Conservation (phyloP, 768 basidiomycete species). For the Mycena galopus region DNA sequence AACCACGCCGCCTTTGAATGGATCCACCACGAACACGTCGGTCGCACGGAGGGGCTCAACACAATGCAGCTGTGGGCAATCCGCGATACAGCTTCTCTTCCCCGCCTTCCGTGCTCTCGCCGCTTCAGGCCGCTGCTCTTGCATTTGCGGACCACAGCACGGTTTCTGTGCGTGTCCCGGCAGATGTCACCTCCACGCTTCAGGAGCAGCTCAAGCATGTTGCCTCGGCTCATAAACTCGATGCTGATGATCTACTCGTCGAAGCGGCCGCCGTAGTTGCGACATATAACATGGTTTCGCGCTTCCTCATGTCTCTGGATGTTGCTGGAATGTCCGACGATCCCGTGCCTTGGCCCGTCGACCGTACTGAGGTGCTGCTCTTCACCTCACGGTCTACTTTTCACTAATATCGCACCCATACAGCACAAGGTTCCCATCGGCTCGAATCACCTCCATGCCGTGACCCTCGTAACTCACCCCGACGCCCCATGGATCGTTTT, state of each 20-base stretch:
- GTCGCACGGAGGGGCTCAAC: slow-evolving; percentile 62
- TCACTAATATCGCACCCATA: slow-evolving; percentile 30
- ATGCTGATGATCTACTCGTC: slow-evolving; percentile 61
- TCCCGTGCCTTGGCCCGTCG: slow-evolving; percentile 63
- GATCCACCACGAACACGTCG: slow-evolving; percentile 69
- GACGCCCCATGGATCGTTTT: slow-evolving; percentile 66
- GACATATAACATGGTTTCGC: slow-evolving; percentile 77
- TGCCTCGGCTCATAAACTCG: slow-evolving; percentile 42
- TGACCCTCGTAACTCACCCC: slow-evolving; percentile 54
- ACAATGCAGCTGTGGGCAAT: slow-evolving; percentile 67
- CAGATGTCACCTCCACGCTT: slow-evolving; percentile 55
- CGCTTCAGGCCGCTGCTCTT: slow-evolving; percentile 65
- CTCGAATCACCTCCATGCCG: slow-evolving; percentile 54
- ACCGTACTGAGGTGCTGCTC: slow-evolving; percentile 55
- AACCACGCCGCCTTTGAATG: slow-evolving; percentile 67
- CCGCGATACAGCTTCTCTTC: slow-evolving; percentile 63
- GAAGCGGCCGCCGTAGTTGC: slow-evolving; percentile 68
- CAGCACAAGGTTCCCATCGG: slow-evolving; percentile 58
- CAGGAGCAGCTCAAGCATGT: slow-evolving; percentile 50
- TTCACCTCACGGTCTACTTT: background rate
- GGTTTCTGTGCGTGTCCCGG: slow-evolving; percentile 57
- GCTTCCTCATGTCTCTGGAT: slow-evolving; percentile 73
- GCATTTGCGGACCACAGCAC: slow-evolving; percentile 74
- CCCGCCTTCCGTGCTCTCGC: slow-evolving; percentile 54
- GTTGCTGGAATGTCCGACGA: slow-evolving; percentile 66